phyloP scores from a whole-genome alignment of 2,329 filamentous ascomycete genomes.

The Exutisphaerella laricina region DNA sequence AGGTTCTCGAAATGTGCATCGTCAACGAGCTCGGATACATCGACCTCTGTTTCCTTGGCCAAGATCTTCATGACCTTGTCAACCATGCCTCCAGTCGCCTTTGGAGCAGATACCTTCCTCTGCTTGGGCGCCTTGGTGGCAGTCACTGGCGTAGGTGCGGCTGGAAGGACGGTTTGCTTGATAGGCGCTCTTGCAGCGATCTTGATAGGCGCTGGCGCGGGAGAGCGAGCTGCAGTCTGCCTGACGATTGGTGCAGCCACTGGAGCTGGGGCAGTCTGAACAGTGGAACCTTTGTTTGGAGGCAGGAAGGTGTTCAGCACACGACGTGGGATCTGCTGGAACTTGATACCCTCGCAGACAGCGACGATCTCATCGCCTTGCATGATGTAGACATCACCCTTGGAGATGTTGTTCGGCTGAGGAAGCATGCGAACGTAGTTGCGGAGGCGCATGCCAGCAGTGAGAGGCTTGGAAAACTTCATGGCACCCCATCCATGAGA shows the following conservation, averaged over 20 bases:
- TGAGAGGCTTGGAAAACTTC: constrained; percentile 40
- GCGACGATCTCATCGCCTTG: constrained; percentile 55
- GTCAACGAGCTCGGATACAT: constrained; percentile 54
- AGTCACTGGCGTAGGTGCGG: constrained; percentile 29
- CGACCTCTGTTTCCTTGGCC: constrained; percentile 59
- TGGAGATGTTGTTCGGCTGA: constrained; percentile 49
- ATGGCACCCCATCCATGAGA: constrained; percentile 58
- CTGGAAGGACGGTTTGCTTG: constrained; percentile 19
- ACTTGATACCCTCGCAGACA: constrained; percentile 58
- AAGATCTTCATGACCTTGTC: constrained; percentile 59
- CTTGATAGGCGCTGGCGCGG: constrained; percentile 21
- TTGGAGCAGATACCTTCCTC: constrained; percentile 47
- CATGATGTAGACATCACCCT: constrained; percentile 57
- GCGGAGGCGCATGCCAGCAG: constrained; percentile 49
- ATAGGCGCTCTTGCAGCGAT: constrained; percentile 17
- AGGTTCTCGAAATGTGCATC: constrained; percentile 57
- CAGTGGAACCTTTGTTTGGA: constrained; percentile 43
- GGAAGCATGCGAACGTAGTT: constrained; percentile 60
- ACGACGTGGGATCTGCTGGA: constrained; percentile 61
- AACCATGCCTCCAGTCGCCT: constrained; percentile 44
- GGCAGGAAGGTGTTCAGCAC: constrained; percentile 63
- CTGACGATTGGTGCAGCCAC: constrained; percentile 15
- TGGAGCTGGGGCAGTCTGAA: constrained; percentile 32
- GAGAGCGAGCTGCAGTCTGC: constrained; percentile 9
- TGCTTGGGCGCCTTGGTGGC: constrained; percentile 46